phyloP scores from a whole-genome alignment of 106 monocot genomes.

The Allium fistulosum region DNA sequence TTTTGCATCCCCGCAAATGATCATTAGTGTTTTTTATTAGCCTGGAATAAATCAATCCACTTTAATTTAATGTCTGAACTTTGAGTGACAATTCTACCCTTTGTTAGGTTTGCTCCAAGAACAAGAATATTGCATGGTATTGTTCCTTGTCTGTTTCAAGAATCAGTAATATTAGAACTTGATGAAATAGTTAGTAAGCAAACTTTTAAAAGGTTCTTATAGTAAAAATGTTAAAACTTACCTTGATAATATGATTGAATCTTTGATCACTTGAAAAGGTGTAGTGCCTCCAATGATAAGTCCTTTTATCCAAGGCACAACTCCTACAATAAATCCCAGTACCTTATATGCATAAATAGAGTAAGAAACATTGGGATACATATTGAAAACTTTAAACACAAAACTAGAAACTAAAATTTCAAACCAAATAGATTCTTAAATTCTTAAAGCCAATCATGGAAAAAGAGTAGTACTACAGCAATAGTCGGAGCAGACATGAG shows the following conservation, averaged over 20 bases:
- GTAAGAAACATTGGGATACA: too few relatives aligned
- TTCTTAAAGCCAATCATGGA: not conserved
- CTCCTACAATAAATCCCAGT: constrained; percentile 26
- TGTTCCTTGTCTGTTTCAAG: constrained; percentile 36
- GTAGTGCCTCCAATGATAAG: constrained; percentile 26
- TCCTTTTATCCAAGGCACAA: constrained; percentile 34
- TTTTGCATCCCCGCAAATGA: constrained; percentile 36
- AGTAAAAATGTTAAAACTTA: constrained; percentile 8
- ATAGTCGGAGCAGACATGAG: constrained; percentile 36
- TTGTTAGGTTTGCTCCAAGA: constrained; percentile 60
- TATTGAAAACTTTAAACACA: too few relatives aligned
- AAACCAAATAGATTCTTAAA: too few relatives aligned
- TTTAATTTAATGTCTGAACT: too few relatives aligned
- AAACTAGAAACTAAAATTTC: too few relatives aligned
- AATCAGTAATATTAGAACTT: not conserved
- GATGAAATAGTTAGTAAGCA: not conserved
- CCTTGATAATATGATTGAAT: constrained; percentile 31
- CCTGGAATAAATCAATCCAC: too few relatives aligned
- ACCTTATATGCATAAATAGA: constrained; percentile 7
- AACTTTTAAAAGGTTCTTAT: not conserved
- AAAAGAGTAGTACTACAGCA: constrained; percentile 26
- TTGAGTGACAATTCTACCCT: constrained; percentile 19
- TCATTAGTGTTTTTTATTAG: too few relatives aligned
- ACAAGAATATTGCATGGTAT: constrained; percentile 70
- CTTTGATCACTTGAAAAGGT: constrained; percentile 33